Percentiles rank a stretch among this genome's conserved stretches.
Evolutionary conservation across 441 rosid genomes (phyloP).

Genomic region (Populus hybrid): DNA sequence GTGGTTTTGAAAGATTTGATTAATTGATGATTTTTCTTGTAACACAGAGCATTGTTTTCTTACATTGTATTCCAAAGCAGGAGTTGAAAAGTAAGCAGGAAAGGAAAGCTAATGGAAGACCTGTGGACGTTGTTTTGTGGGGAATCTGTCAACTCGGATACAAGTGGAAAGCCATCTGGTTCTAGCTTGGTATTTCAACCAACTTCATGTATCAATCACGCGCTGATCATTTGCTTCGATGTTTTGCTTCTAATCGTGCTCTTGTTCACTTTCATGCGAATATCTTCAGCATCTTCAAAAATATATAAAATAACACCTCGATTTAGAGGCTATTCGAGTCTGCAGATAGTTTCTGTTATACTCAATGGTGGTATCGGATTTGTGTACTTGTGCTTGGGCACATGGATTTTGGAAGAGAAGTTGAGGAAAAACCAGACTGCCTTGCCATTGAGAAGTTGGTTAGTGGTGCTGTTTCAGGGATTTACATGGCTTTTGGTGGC

Average conservation of each 20-base stretch:
- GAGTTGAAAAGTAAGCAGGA: slow-evolving; percentile 12
- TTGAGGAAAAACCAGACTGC: slow-evolving; percentile 36
- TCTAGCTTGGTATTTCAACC: slow-evolving; percentile 32
- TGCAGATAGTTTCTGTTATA: slow-evolving; percentile 53
- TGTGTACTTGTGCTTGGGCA: slow-evolving; percentile 48
- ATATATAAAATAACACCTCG: slow-evolving; percentile 20
- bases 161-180: slow-evolving; percentile 19
- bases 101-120: slow-evolving; percentile 31
- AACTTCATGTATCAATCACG: slow-evolving; percentile 48
- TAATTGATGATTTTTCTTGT: neutral
- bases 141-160: slow-evolving; percentile 33
- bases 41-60: neutral
- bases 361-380: slow-evolving; percentile 70
- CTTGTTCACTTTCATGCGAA: slow-evolving; percentile 41
- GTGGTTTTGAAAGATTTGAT: too few relatives aligned
- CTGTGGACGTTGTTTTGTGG: slow-evolving; percentile 59
- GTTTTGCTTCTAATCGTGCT: slow-evolving; percentile 47
- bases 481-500: slow-evolving; percentile 58
- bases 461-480: slow-evolving; percentile 53
- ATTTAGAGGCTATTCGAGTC: slow-evolving; percentile 26
- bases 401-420: slow-evolving; percentile 61
- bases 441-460: slow-evolving; percentile 52
- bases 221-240: slow-evolving; percentile 50
- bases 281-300: slow-evolving; percentile 30
- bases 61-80: slow-evolving; percentile 17